A percentile compares a stretch with the other conserved stretches of the same genome.
phyloP scores from a whole-genome alignment of 352 stramenopile genomes.

The Globisporangium paddicum region DNA sequence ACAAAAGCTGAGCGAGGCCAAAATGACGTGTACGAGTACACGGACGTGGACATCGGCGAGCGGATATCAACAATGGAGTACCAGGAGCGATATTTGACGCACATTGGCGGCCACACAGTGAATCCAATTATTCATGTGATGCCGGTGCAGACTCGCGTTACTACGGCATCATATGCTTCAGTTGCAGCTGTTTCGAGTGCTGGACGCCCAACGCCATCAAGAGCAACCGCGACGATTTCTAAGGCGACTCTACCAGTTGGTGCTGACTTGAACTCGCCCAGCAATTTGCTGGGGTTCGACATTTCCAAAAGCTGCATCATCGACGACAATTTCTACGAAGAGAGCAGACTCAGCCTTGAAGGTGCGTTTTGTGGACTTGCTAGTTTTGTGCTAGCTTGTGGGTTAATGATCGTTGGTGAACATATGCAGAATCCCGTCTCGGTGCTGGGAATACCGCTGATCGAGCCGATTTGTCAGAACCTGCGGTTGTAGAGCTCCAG shows the following conservation, averaged over 20 bases:
- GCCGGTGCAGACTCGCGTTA: not conserved
- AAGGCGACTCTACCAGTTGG: not conserved
- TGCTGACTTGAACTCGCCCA: slow-evolving; percentile 5
- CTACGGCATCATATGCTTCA: too few relatives aligned
- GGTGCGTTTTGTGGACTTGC: not conserved
- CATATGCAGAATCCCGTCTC: not conserved
- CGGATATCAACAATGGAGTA: slow-evolving; percentile 32
- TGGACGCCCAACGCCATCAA: not conserved
- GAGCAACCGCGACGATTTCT: not conserved
- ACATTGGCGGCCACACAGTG: slow-evolving; percentile 23
- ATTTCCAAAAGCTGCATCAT: slow-evolving; percentile 37
- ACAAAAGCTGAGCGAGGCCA: slow-evolving; percentile 23
- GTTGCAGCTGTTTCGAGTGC: not conserved
- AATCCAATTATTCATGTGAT: slow-evolving; percentile 31
- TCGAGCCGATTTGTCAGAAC: not conserved
- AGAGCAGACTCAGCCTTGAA: not conserved
- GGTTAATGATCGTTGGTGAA: not conserved
- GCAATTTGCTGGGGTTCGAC: slow-evolving; percentile 28
- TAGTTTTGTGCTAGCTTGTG: not conserved
- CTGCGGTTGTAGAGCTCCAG: not conserved
- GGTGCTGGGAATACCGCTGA: not conserved
- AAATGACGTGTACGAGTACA: slow-evolving; percentile 48
- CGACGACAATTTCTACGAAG: slow-evolving; percentile 28
- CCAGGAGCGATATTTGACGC: slow-evolving; percentile 42
- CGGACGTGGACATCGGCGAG: slow-evolving; percentile 32